Evolutionary conservation across 805 yeast species (phyloP).

Genomic region (Isabelozyma pseudorhagii): DNA sequence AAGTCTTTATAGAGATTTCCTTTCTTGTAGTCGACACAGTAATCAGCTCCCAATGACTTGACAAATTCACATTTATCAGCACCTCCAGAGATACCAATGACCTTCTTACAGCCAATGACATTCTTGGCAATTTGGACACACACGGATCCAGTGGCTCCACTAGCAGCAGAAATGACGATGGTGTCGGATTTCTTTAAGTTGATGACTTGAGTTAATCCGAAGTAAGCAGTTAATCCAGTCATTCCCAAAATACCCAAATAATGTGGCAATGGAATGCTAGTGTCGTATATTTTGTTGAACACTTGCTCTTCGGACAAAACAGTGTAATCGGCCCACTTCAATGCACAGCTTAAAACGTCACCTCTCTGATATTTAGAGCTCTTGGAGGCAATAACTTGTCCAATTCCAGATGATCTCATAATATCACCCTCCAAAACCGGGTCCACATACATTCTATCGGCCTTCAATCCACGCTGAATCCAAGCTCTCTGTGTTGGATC

Average conservation of each 20-base stretch:
- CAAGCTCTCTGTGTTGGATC: slow-evolving; percentile 37
- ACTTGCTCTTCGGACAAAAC: slow-evolving; percentile 11
- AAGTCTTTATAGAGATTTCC: slow-evolving; percentile 32
- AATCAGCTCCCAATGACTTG: slow-evolving; percentile 22
- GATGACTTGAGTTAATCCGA: slow-evolving; percentile 19
- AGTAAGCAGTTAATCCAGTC: slow-evolving; percentile 30
- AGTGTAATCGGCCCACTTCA: slow-evolving; percentile 22
- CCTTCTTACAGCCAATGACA: slow-evolving; percentile 21
- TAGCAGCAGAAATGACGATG: slow-evolving; percentile 28
- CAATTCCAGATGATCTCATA: slow-evolving; percentile 19
- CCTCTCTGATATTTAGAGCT: slow-evolving; percentile 19
- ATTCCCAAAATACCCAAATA: slow-evolving; percentile 23
- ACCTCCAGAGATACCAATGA: slow-evolving; percentile 27
- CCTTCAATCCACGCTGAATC: slow-evolving; percentile 26
- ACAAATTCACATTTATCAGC: slow-evolving; percentile 16
- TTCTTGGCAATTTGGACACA: slow-evolving; percentile 29
- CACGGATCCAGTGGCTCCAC: slow-evolving; percentile 32
- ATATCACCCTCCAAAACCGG: slow-evolving; percentile 20
- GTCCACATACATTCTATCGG: slow-evolving; percentile 17
- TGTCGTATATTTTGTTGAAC: slow-evolving; percentile 12
- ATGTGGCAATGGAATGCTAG: slow-evolving; percentile 17
- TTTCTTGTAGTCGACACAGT: slow-evolving; percentile 23
- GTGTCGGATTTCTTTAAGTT: slow-evolving; percentile 14
- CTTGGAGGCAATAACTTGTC: slow-evolving; percentile 22
- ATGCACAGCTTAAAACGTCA: slow-evolving; percentile 16